Conservation (phyloP, 2,329 filamentous ascomycete genomes). For the Neonectria hederae region DNA sequence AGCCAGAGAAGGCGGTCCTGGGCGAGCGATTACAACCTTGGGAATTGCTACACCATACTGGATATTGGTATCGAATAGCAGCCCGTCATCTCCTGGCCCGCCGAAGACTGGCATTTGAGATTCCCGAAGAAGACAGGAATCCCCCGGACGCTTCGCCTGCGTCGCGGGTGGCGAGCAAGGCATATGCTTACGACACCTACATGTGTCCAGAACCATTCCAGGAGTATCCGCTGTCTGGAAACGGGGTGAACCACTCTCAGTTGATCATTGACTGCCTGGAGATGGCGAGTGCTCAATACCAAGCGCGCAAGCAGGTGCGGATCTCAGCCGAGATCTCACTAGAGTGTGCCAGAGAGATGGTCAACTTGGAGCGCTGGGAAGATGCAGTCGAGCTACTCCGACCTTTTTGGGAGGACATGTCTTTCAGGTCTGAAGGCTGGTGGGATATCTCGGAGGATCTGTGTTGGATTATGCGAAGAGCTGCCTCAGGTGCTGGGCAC, state of each 20-base stretch:
- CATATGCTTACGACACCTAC: slow-evolving; percentile 71
- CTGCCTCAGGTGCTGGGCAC: slow-evolving; percentile 62
- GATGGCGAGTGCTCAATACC: slow-evolving; percentile 63
- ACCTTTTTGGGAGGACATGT: slow-evolving; percentile 66
- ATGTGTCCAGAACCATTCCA: slow-evolving; percentile 71
- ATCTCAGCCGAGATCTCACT: slow-evolving; percentile 65
- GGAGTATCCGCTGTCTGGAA: slow-evolving; percentile 62
- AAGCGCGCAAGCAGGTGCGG: slow-evolving; percentile 62
- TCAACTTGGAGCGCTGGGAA: slow-evolving; percentile 60
- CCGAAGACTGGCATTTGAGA: slow-evolving; percentile 62
- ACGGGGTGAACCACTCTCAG: slow-evolving; percentile 64
- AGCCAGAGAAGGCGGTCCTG: slow-evolving; percentile 66
- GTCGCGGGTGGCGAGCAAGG: slow-evolving; percentile 58
- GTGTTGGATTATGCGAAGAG: slow-evolving; percentile 68
- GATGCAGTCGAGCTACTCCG: slow-evolving; percentile 63
- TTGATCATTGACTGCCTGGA: slow-evolving; percentile 64
- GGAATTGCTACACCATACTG: slow-evolving; percentile 72
- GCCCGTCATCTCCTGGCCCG: slow-evolving; percentile 65
- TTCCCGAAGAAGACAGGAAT: slow-evolving; percentile 67
- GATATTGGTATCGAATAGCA: slow-evolving; percentile 73
- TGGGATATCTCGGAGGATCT: slow-evolving; percentile 67
- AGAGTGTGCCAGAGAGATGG: slow-evolving; percentile 66
- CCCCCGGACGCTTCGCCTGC: slow-evolving; percentile 59
- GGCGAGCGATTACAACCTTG: slow-evolving; percentile 69
- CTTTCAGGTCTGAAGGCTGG: slow-evolving; percentile 69